Conservation (phyloP, 257 asterid species). For the Solanum bulbocastanum region DNA sequence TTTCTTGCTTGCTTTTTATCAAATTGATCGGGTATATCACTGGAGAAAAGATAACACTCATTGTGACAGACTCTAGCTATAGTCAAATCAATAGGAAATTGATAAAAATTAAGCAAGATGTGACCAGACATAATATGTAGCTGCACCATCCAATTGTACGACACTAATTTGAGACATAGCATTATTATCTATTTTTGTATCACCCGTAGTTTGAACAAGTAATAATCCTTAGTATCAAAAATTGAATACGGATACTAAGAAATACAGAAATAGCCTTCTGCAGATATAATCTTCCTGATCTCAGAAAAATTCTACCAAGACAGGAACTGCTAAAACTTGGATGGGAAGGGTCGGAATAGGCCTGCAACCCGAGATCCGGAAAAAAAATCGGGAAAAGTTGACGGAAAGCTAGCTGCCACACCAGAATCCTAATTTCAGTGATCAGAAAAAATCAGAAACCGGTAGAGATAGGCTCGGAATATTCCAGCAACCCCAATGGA, state of each 20-base stretch:
- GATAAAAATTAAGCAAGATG: not conserved
- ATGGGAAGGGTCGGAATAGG: not conserved
- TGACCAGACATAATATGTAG: not conserved
- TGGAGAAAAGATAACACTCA: not conserved
- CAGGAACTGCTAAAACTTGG: not conserved
- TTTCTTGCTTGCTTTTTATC: not conserved
- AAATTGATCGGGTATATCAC: not conserved
- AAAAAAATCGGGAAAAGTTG: not conserved
- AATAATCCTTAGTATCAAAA: not conserved
- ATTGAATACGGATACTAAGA: not conserved
- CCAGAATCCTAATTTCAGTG: not conserved
- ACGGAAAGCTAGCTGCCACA: not conserved
- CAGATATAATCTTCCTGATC: not conserved
- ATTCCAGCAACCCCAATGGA: not conserved
- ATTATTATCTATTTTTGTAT: not conserved
- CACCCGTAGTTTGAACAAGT: not conserved
- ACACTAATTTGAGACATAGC: not conserved
- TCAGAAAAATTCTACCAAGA: not conserved
- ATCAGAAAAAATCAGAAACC: not conserved
- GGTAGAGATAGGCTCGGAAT: not conserved
- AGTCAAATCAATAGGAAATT: not conserved
- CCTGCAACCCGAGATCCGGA: not conserved
- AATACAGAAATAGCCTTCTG: not conserved
- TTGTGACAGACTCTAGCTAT: not conserved
- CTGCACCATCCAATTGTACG: not conserved